Evolutionary conservation across 306 rosid species (phyloP), one percentile per base, ranked within the genome.

Genomic region (Medicago lupulina): DNA sequence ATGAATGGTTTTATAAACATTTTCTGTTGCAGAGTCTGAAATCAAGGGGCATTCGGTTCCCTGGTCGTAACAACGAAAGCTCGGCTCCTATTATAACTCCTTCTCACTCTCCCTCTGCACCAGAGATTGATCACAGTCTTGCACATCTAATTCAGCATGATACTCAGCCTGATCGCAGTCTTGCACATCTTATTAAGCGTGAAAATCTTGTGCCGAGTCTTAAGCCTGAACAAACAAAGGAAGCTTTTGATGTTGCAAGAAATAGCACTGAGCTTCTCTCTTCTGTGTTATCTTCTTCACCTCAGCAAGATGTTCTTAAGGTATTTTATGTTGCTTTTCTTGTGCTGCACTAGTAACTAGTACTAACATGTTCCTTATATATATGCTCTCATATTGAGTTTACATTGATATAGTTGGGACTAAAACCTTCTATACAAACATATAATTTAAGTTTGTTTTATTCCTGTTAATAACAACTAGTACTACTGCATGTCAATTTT

Each of bases 11-110:
- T 68, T 12, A n/a, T 9, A 4, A 17, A 70, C 17, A 17, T 2
- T 60, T 65, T 80, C 38, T 63, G 74, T 78, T 74, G 50, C 90
- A 94, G 98, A 91, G 91, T 82, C 87, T 94, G 81, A 91, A 76
- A 80, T 88, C 89, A 59, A 86, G 96, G 83, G 97, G 98, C 63
- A 78, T 94, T 75, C 85, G 89, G 41, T 94, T 94, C 88, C 98
- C 98, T 14, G 87, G 84, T 23, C 89, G 95, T n/a, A 89, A 86
- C 87, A 85, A 85, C 44, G 96, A 94, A 85, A 94, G 96, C 50
- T 81, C 88, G 88, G 95, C 89, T 31, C 97, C 93, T 63, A 81
- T 90, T 66, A 87, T 85, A 10, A 85, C 95, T 59, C 96, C 96
- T 31, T 83, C 92, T 72, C 87, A 74, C 44, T 77, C 96, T 51